Evolutionary conservation across 1,284 basidiomycete species (phyloP).

Genomic region (Irpex sp.): DNA sequence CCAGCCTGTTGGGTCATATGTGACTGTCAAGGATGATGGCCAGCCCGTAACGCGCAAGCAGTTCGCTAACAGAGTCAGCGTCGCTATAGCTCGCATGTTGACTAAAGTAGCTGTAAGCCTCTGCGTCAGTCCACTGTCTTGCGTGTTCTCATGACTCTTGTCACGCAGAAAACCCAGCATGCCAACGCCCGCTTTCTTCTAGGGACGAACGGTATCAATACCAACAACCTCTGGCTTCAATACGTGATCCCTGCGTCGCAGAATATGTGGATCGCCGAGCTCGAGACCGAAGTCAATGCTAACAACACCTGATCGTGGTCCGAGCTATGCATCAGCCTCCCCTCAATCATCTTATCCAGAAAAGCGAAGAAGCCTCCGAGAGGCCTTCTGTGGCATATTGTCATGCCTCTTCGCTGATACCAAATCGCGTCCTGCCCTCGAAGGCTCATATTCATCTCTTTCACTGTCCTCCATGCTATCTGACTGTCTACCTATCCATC

Average conservation of each 20-base stretch:
- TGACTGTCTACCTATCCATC: background rate
- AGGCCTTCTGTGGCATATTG: background rate
- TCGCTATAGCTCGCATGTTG: background rate
- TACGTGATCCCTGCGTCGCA: constrained; percentile 1
- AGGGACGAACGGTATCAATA: background rate
- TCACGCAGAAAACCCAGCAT: background rate
- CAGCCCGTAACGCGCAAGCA: background rate
- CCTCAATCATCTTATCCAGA: background rate
- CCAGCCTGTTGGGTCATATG: background rate
- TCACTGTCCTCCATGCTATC: background rate
- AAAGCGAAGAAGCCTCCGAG: background rate
- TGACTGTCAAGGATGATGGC: background rate
- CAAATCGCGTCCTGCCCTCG: background rate
- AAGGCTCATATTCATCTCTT: background rate
- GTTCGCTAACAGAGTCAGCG: constrained; percentile 1
- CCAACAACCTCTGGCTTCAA: constrained; percentile 4
- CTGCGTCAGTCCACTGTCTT: background rate
- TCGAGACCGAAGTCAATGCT: background rate
- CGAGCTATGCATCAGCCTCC: background rate
- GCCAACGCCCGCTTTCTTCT: background rate
- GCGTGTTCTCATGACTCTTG: background rate
- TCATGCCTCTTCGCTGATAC: background rate
- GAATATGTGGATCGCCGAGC: constrained; percentile 9
- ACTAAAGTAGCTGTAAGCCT: background rate
- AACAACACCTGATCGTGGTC: background rate